A percentile compares a stretch with the other conserved stretches of the same genome.
These are phyloP conservation scores for Globisporangium irregulare DNA, from an alignment of 352 stramenopile species.

Conservation along the genomic window DNA sequence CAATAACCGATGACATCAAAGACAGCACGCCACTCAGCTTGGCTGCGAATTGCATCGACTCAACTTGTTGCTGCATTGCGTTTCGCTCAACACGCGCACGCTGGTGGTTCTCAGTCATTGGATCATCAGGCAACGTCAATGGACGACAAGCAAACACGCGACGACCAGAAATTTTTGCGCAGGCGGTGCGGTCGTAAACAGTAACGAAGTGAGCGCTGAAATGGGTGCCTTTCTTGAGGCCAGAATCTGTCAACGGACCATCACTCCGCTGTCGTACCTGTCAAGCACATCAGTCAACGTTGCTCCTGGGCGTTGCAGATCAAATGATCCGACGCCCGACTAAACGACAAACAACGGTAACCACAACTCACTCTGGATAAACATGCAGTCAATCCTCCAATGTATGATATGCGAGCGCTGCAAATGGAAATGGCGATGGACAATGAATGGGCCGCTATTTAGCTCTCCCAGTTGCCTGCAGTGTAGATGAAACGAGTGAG, in stretches of 20 bases:
- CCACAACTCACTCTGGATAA: no score
- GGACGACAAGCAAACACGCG: background rate
- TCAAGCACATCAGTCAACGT: background rate
- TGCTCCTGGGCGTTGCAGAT: background rate
- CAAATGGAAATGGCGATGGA: background rate
- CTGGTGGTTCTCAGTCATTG: no score
- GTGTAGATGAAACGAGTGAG: background rate
- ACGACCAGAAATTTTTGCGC: constrained; percentile 1
- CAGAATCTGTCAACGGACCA: constrained; percentile 12
- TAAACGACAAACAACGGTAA: background rate
- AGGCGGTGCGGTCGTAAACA: constrained; percentile 3
- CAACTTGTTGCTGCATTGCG: no score
- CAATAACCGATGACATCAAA: background rate
- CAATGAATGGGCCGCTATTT: background rate
- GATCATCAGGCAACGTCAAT: no score
- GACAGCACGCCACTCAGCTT: background rate
- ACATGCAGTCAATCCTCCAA: background rate
- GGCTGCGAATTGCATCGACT: no score
- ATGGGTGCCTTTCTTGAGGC: background rate
- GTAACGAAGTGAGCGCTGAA: background rate
- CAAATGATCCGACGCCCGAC: background rate
- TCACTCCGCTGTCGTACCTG: background rate
- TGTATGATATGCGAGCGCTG: no score
- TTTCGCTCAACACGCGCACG: no score
- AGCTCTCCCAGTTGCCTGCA: background rate